Base-by-base conservation (phyloP, 805 yeast genomes). In the Saccharomyces mikatae region DNA sequence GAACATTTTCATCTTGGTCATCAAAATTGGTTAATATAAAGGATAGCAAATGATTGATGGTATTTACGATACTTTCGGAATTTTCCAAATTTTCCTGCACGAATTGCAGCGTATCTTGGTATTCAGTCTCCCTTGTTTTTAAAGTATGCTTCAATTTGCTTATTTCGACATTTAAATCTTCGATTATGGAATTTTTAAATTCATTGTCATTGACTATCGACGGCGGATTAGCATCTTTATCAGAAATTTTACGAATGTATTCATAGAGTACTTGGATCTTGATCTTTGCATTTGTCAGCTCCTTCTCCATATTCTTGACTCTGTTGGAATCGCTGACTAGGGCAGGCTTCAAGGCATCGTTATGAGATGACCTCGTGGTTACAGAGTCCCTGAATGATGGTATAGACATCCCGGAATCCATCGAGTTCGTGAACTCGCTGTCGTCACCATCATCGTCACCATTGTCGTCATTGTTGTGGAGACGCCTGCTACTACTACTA, bases 221-320 rank as follows among this genome's bases (percentile, higher is more conserved):
- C 11, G 48, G 30, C 8, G 22, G 10, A 22, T 21, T 27, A 14
- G 21, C 30, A n/a, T 27, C 47, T 11, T 36, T 36, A 17, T 21
- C 17, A 6, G 28, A 56, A 11, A 66, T 52, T n/a, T 59, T 63
- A 14, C 56, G 57, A 10, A 67, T 55, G 27, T 67, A 50, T 52
- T 74, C 76, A 30, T 69, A 64, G 9, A 74, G 54, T 0, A 74
- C 62, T 26, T 66, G 59, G 3, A 69, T 64, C 52, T 68, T 74
- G 24, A 70, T 66, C 55, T 74, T 76, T 41, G 76, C 70, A 11
- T 71, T 69, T 10, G 77, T 77, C 13, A 80, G 57, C 50, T 78
- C 76, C 49, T 66, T 65, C 51, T 73, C 66, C 48, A 79, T 56
- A n/a, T 66, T 65, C 52, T 73, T 36, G 44, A 36, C 44, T 17